A percentile compares a stretch with the other conserved stretches of the same genome.
Evolutionary conservation across 1,284 basidiomycete genomes (phyloP).

Genomic region (Inonotus hispidus): DNA sequence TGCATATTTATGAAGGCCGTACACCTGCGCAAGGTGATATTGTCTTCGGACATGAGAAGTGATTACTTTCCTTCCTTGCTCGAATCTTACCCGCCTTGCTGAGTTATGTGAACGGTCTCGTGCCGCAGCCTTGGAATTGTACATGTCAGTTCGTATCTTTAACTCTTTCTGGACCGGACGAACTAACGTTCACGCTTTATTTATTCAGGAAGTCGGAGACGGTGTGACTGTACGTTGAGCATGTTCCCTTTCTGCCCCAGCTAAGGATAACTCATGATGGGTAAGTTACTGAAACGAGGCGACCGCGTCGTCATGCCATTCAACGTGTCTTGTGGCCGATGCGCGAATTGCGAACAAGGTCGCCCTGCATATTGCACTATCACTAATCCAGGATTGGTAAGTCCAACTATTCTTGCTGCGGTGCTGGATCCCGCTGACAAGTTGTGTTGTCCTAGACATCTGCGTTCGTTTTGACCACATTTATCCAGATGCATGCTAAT

Average conservation of each 20-base stretch:
- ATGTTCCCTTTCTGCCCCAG: background rate
- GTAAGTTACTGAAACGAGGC: conserved; percentile 41
- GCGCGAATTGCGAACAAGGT: conserved; percentile 48
- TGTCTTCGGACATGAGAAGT: conserved; percentile 52
- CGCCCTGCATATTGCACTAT: conserved; percentile 47
- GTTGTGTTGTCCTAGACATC: background rate
- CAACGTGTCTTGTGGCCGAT: conserved; percentile 51
- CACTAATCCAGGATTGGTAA: conserved; percentile 50
- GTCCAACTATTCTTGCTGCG: conserved; percentile 23
- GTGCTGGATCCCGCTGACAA: background rate
- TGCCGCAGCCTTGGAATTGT: conserved; percentile 41
- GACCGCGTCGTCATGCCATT: conserved; percentile 52
- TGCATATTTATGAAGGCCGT: conserved; percentile 53
- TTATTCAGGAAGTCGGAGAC: conserved; percentile 34
- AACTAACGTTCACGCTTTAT: background rate
- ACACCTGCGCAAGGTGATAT: conserved; percentile 44
- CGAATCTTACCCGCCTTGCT: background rate
- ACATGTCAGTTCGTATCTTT: conserved; percentile 29
- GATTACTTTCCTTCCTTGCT: conserved; percentile 1
- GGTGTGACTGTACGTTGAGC: conserved; percentile 35
- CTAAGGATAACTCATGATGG: background rate
- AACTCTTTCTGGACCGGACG: background rate
- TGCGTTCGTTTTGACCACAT: background rate
- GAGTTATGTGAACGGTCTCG: background rate
- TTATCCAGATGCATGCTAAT: background rate